A percentile compares a stretch with the other conserved stretches of the same genome.
phyloP scores from a whole-genome alignment of 2,329 filamentous ascomycete genomes.

The Cordyceps tenuipes region DNA sequence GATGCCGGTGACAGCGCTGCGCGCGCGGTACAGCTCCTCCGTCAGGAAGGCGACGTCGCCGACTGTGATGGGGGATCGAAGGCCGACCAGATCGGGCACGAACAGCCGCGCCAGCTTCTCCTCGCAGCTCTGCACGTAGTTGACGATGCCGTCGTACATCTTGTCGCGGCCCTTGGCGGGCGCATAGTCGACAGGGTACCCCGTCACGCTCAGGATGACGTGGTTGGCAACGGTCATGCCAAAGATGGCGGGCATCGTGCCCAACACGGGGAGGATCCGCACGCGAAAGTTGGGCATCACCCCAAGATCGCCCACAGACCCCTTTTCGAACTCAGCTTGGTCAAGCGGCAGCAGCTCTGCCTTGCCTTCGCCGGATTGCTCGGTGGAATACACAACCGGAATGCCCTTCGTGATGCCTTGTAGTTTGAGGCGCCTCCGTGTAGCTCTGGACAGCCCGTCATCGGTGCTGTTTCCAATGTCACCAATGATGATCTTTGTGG shows the following conservation, averaged over 20 bases:
- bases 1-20: conserved; percentile 75
- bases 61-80: conserved; percentile 69
- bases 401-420: conserved; percentile 77
- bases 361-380: conserved; percentile 84
- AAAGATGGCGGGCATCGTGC: conserved; percentile 96
- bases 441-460: conserved; percentile 79
- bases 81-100: conserved; percentile 43
- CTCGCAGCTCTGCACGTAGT: conserved; percentile 66
- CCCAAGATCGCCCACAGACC: conserved; percentile 75
- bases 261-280: conserved; percentile 87
- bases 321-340: conserved; percentile 82
- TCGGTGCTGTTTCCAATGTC: conserved; percentile 86
- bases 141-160: conserved; percentile 80
- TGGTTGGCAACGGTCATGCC: conserved; percentile 89
- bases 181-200: conserved; percentile 80
- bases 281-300: conserved; percentile 89
- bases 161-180: conserved; percentile 78
- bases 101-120: conserved; percentile 57
- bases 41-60: conserved; percentile 81
- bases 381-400: conserved; percentile 84
- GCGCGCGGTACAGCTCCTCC: conserved; percentile 80
- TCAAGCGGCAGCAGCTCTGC: conserved; percentile 78
- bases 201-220: conserved; percentile 71
- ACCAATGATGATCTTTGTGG: conserved; percentile 77
- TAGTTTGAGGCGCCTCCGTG: conserved; percentile 67